phyloP scores from a whole-genome alignment of 1,139 yeast genomes.

The Candida sanyaensis region DNA sequence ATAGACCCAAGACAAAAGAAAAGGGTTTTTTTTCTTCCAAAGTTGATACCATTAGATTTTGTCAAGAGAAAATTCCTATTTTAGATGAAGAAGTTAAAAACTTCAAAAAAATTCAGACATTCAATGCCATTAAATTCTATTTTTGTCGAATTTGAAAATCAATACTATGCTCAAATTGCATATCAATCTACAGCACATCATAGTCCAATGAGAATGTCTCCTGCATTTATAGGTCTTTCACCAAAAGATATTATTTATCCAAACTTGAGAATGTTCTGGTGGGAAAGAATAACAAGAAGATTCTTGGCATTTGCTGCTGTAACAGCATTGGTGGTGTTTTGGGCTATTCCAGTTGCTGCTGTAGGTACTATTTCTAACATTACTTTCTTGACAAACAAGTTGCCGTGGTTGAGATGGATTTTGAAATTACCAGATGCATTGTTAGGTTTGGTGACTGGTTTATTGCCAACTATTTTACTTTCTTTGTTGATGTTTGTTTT shows the following conservation, averaged over 20 bases:
- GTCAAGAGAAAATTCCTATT: constrained; percentile 55
- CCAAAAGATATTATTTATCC: constrained; percentile 69
- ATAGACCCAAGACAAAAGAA: constrained; percentile 71
- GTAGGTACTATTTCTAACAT: constrained; percentile 80
- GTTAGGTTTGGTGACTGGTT: constrained; percentile 72
- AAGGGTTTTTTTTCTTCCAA: constrained; percentile 57
- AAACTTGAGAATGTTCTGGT: constrained; percentile 78
- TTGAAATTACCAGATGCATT: constrained; percentile 58
- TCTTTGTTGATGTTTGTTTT: constrained; percentile 71
- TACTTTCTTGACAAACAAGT: constrained; percentile 58
- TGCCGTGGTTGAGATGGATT: constrained; percentile 65
- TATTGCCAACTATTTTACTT: constrained; percentile 69
- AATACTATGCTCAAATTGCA: constrained; percentile 71
- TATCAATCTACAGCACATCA: constrained; percentile 60
- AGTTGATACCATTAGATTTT: constrained; percentile 61
- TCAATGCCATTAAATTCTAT: constrained; percentile 55
- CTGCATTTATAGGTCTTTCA: constrained; percentile 55
- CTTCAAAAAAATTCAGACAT: constrained; percentile 46
- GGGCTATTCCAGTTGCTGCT: constrained; percentile 88
- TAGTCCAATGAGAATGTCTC: constrained; percentile 51
- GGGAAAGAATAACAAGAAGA: constrained; percentile 70
- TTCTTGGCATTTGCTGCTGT: constrained; percentile 62
- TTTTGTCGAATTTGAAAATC: constrained; percentile 71
- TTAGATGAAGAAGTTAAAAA: constrained; percentile 54
- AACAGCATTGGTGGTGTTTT: constrained; percentile 60